These are phyloP conservation scores for Calonectria hongkongensis DNA, from an alignment of 2,329 filamentous ascomycete species.

Conservation along the genomic window DNA sequence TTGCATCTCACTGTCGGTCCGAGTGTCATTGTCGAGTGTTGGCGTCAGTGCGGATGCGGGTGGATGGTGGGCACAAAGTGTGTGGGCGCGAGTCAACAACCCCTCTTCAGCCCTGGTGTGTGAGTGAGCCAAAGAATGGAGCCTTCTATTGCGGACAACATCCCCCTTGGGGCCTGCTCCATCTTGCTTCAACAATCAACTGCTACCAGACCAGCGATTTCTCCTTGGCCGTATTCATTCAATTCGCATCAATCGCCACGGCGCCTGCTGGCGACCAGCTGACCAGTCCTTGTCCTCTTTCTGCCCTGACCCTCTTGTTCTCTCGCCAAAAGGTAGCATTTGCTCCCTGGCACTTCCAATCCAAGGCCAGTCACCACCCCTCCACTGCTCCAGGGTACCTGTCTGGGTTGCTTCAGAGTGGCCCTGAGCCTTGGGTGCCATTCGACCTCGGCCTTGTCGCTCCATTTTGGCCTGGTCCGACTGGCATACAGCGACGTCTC, in stretches of 20 bases:
- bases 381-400: constrained; percentile 31
- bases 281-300: not conserved
- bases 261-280: not conserved
- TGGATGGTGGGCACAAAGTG: constrained; percentile 10
- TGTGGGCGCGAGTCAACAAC: constrained; percentile 36
- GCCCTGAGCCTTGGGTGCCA: constrained; percentile 27
- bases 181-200: constrained; percentile 21
- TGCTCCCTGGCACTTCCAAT: constrained; percentile 19
- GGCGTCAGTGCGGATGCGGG: constrained; percentile 29
- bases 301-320: not conserved
- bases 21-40: constrained; percentile 18
- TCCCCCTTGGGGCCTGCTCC: not conserved
- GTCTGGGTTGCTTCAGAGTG: constrained; percentile 18
- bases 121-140: constrained; percentile 21
- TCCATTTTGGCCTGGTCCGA: constrained; percentile 27
- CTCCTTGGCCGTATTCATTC: constrained; percentile 1
- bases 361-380: constrained; percentile 19
- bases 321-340: constrained; percentile 31
- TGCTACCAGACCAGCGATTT: not conserved
- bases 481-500: constrained; percentile 32
- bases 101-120: constrained; percentile 24
- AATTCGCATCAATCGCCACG: constrained; percentile 1
- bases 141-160: not conserved
- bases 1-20: constrained; percentile 1
- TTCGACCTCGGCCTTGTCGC: constrained; percentile 36